Base-by-base conservation (phyloP, 2,329 filamentous ascomycete species). In the Acrodontium crateriforme region DNA sequence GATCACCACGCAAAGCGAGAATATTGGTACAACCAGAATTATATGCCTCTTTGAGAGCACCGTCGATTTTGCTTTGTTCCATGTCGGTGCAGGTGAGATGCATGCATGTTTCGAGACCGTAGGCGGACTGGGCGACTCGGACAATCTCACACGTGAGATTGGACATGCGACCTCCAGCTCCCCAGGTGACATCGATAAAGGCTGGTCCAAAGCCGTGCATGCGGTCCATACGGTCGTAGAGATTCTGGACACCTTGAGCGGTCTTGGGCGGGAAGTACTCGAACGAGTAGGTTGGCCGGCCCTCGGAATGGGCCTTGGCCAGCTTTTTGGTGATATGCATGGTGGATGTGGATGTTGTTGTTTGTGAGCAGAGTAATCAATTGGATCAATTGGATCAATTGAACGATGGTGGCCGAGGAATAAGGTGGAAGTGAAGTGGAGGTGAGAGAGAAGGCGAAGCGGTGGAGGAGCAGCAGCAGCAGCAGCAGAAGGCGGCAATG, bases 261-360 rank as follows among this genome's bases (percentile, higher is more conserved):
- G 89, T 98, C 65, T 98, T 98, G 20, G 89, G 89, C 28, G 89
- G 89, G 60, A 98, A 98, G 67, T 93, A 98, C 58, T 98, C 89
- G 64, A 98, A 98, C 35, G 89, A 98, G 67, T 94, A 94, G 52
- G 84, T 89, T 32, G 85, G 78, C 48, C 78, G 71, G 53, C 75
- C 74, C 49, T 76, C 73, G 60, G 71, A 69, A 59, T 84, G 74
- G 57, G 85, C 76, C 46, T 87, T 78, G 44, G 71, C 66, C 48
- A 98, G 69, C 67, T 94, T 94, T 47, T 89, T 74, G 44, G 78
- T 81, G 67, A 98, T 87, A 62, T 95, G 89, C 87, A 98, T 95
- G 40, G 53, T 76, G 68, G 39, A n/a, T n/a, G n/a, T n/a, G n/a
- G n/a, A n/a, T n/a, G n/a, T n/a, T n/a, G n/a, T n/a, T n/a, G n/a